Base-by-base conservation (phyloP, 2,329 filamentous ascomycete species). In the Colletotrichum sp. region DNA sequence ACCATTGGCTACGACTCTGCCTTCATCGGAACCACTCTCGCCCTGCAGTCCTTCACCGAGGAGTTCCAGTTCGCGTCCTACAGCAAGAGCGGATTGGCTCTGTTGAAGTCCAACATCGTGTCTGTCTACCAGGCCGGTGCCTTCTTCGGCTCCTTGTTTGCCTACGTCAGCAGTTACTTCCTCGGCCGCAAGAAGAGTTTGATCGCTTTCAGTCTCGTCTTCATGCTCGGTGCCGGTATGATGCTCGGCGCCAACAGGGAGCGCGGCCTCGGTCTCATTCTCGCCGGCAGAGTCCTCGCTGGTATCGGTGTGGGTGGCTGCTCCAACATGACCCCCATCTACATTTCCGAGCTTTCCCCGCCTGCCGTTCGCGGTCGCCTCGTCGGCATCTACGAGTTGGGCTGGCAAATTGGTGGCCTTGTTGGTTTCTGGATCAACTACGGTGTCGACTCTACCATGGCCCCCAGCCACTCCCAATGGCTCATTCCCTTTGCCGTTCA, bases 61-160 rank as follows among this genome's bases (percentile, higher is more conserved):
- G 95, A 96, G 81, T 96, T 96, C 82, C 80, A 87, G 16, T 93
- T 96, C 79, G 86, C 83, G 4, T 80, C 84, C 4, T 90, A 93
- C 85, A 84, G 82, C 6, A 70, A 82, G 0, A 71, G 80, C 5
- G 81, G 90, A n/a, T 85, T 92, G 30, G 89, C 92, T 34, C 84
- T 94, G 6, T 86, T 94, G 64, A 93, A 92, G 80, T 88, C 93
- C 80, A 96, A 96, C 83, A 95, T 96, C 77, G 94, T 96, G 68
- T 95, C 93, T 30, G 91, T 94, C 70, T 96, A 95, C 86, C 95
- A 96, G 84, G 95, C 95, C 12, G 95, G 95, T 75, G 94, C 94
- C 76, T 96, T 97, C 86, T 96, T 96, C 79, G 95, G 95, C 67
- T 91, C 93, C n/a, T 85, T 95, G 55, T 89, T 90, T 76, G 93